Evolutionary conservation across 1,284 basidiomycete genomes (phyloP), one percentile per base, ranked within the genome.

Genomic region (Austroboletus niveus): DNA sequence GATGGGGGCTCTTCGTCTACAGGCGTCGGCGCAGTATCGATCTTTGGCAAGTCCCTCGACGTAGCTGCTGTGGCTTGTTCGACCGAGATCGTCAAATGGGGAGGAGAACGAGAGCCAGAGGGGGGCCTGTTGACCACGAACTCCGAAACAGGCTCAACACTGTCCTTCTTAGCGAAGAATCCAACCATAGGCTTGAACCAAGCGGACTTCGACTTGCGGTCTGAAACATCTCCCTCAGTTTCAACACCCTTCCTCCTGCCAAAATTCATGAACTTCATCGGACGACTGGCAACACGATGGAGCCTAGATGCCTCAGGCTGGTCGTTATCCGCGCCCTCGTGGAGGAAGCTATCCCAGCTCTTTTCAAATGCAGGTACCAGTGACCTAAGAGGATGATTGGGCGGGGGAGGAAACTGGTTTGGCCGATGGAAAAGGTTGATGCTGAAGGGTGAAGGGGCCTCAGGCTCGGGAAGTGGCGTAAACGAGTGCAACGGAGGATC

Each of bases 311-410:
- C 48, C 30, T 58, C 51, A 20, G 51, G 31, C 20, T 46, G 49
- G 15, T 63, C 59, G 34, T 59, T 53, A 12, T 63, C 54, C n/a
- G 62, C 55, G 15, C 61, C 68, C 24, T 74, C 64, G 42, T 71
- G 74, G 54, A 80, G 72, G 60, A 79, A 74, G 48, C 72, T 77
- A 50, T 79, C 77, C 76, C 79, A 83, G 47, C 74, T 76, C 60
- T 72, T 74, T 57, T 72, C 70, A 27, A 69, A 71, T 30, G 59
- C 61, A 20, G 72, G 71, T 14, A 68, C 63, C 51, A 70, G 59
- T 35, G 63, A 61, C 43, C 58, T 60, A 36, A 70, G 63, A 36
- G 65, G 65, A 50, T 68, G 71, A 53, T 40, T 61, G 46, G 52
- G 52, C 14, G 52, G 47, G 53, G 59, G 53, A 22, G 53, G 55